A percentile compares a stretch with the other conserved stretches of the same genome.
Conservation (phyloP, 441 rosid genomes). For the Theobroma grandiflorum region DNA sequence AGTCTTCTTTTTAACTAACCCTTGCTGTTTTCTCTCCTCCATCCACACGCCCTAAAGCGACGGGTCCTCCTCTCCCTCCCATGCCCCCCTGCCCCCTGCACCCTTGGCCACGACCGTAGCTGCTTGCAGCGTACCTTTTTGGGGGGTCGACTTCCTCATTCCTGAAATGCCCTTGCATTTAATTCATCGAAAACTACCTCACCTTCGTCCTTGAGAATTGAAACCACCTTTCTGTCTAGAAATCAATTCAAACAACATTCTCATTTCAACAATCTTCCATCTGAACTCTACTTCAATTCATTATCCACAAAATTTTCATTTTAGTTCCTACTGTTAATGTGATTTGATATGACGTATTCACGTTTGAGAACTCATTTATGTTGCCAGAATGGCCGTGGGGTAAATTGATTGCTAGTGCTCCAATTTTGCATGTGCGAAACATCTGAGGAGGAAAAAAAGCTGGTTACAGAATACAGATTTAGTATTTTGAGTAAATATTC, state of each 20-base stretch:
- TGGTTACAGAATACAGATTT: not conserved
- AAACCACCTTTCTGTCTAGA: slow-evolving; percentile 12
- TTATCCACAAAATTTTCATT: too few species aligned
- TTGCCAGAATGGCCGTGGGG: not conserved
- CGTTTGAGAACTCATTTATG: not conserved
- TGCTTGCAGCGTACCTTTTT: slow-evolving; percentile 3
- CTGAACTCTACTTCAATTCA: not conserved
- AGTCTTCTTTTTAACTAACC: not conserved
- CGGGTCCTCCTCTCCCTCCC: not conserved
- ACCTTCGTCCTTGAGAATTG: slow-evolving; percentile 1
- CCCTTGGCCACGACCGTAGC: not conserved
- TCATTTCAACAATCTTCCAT: not conserved
- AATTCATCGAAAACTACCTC: slow-evolving; percentile 17
- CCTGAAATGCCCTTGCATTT: slow-evolving; percentile 21
- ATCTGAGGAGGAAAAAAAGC: not conserved
- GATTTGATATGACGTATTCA: not conserved
- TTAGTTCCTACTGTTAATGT: too few species aligned
- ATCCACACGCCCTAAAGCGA: not conserved
- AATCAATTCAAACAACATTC: not conserved
- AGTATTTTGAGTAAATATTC: too few species aligned
- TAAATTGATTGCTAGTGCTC: too few species aligned
- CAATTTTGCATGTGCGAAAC: not conserved
- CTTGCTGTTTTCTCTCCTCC: too few species aligned
- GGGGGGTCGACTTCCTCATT: slow-evolving; percentile 7
- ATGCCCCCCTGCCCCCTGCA: not conserved